These are phyloP conservation scores for Solanum piurae DNA, from an alignment of 257 asterid genomes.

Conservation along the genomic window DNA sequence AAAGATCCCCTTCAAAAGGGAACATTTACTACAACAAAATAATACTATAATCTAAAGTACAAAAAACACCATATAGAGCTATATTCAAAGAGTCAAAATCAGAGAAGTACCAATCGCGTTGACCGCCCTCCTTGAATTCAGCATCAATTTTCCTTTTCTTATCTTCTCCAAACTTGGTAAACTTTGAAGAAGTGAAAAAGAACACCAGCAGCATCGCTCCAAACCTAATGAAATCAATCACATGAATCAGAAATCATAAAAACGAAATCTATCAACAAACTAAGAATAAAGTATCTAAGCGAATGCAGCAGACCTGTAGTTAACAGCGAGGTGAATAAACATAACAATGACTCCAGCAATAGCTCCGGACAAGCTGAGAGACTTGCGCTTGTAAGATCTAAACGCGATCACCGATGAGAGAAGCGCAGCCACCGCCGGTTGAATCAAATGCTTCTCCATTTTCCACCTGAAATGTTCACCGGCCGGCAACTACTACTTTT, in stretches of 20 bases:
- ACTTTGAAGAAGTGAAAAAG: conserved; percentile 73
- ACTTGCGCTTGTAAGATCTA: conserved; percentile 58
- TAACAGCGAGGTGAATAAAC: conserved; percentile 68
- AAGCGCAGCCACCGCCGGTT: conserved; percentile 37
- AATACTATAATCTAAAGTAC: not conserved
- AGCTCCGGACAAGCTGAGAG: conserved; percentile 82
- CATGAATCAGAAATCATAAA: not conserved
- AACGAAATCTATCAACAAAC: not conserved
- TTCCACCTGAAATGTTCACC: not conserved
- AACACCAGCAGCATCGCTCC: conserved; percentile 71
- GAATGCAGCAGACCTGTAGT: conserved; percentile 39
- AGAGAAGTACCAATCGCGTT: conserved; percentile 68
- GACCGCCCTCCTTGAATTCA: conserved; percentile 94
- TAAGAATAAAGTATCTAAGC: not conserved
- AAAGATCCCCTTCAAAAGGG: not conserved
- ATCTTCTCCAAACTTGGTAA: conserved; percentile 77
- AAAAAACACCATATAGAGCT: not conserved
- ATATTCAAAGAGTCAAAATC: not conserved
- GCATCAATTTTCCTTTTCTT: conserved; percentile 62
- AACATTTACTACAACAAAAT: not conserved
- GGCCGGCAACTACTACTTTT: not conserved
- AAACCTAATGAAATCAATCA: conserved; percentile 26
- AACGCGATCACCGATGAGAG: conserved; percentile 44
- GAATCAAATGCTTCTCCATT: conserved; percentile 40
- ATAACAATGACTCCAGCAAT: conserved; percentile 57